Conservation (phyloP, 176 grass and related monocot genomes). For the Carex scoparia region DNA sequence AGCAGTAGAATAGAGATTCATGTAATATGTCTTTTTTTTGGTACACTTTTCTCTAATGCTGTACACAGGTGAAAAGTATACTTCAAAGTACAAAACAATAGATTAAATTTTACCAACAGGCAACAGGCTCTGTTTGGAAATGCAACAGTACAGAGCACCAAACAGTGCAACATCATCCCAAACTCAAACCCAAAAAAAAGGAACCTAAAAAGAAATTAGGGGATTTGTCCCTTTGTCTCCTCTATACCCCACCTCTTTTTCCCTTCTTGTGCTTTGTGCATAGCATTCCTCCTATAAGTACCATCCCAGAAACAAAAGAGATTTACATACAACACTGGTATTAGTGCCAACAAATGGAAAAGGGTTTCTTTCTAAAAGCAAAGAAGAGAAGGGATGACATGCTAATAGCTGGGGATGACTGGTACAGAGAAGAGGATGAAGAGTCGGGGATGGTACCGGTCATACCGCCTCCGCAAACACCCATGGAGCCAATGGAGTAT, state of each 20-base stretch:
- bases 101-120: constrained; percentile 5
- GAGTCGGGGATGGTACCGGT: not conserved
- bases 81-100: constrained; percentile 22
- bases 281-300: constrained; percentile 16
- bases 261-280: constrained; percentile 23
- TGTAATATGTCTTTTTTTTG: not conserved
- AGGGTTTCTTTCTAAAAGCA: constrained; percentile 4
- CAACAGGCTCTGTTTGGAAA: not conserved
- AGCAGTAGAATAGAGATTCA: not conserved
- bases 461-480: constrained; percentile 57
- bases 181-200: constrained; percentile 22
- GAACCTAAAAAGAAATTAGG: constrained; percentile 22
- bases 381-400: constrained; percentile 11
- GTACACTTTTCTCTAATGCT: constrained; percentile 13
- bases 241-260: constrained; percentile 9
- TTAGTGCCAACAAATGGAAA: not conserved
- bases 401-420: not conserved
- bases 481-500: constrained; percentile 60
- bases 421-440: constrained; percentile 19
- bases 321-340: not conserved
- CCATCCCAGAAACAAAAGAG: not conserved
- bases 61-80: constrained; percentile 21
- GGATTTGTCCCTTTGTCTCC: constrained; percentile 28
- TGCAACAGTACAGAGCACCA: constrained; percentile 11
- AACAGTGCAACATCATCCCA: constrained; percentile 7